These are phyloP conservation scores for Oryza meyeriana DNA, from an alignment of 176 grass and related monocot species.

Conservation along the genomic window DNA sequence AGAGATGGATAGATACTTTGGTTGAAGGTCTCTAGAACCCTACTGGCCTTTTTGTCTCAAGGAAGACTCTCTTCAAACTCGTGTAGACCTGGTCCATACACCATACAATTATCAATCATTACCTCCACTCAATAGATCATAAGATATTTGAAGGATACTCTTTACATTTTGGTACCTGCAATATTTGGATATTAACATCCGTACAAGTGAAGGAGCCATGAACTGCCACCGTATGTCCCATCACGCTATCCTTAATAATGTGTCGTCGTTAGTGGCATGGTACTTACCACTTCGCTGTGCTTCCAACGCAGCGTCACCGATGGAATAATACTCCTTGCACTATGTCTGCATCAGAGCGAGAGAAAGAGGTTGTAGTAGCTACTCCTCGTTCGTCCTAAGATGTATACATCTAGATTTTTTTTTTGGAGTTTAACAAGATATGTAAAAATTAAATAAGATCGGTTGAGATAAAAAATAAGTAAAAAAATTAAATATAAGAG, in stretches of 20 bases:
- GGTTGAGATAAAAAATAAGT: no score
- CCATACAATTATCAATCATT: slow-evolving; percentile 48
- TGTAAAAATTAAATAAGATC: no score
- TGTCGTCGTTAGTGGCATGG: neutral
- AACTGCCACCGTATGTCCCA: neutral
- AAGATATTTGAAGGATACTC: neutral
- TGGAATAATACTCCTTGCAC: neutral
- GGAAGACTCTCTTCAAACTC: neutral
- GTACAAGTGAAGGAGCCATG: neutral
- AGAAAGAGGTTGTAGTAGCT: no score
- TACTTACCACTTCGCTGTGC: neutral
- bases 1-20: slow-evolving; percentile 25
- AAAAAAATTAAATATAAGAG: no score
- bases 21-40: slow-evolving; percentile 42
- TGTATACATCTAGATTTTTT: no score
- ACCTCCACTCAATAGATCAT: slow-evolving; percentile 36
- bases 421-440: no score
- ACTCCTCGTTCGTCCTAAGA: no score
- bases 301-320: neutral
- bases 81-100: slow-evolving; percentile 35
- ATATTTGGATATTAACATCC: neutral
- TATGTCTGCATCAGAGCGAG: neutral
- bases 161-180: neutral
- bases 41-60: slow-evolving; percentile 43
- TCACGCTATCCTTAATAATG: neutral